Conservation (phyloP, 2,329 filamentous ascomycete species). For the Hymenoscyphus fructigenus region DNA sequence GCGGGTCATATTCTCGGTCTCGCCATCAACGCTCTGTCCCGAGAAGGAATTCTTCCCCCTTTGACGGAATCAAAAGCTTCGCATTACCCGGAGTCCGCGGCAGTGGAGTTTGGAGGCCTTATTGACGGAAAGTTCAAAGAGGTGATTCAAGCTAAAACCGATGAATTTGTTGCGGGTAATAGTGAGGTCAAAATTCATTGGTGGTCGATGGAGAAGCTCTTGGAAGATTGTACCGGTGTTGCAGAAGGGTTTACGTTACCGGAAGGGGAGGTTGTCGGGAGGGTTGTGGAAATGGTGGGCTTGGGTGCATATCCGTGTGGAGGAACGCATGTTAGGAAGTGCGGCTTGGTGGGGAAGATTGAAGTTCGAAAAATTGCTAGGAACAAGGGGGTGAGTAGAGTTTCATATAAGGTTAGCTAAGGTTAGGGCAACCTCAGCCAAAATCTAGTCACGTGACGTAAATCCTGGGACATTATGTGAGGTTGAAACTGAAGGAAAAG, state of each 20-base stretch:
- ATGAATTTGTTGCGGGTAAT: conserved; percentile 55
- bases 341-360: conserved; percentile 50
- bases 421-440: no score
- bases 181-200: conserved; percentile 64
- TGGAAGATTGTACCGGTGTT: conserved; percentile 48
- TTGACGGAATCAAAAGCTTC: conserved; percentile 70
- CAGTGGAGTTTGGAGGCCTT: conserved; percentile 65
- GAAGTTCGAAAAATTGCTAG: conserved; percentile 66
- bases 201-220: conserved; percentile 55
- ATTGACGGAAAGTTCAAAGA: conserved; percentile 65
- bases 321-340: conserved; percentile 68
- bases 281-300: conserved; percentile 68
- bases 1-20: conserved; percentile 71
- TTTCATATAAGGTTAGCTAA: conserved; percentile 35
- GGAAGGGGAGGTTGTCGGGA: conserved; percentile 50
- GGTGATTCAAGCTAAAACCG: conserved; percentile 58
- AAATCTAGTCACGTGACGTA: no score
- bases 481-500: no score
- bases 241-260: conserved; percentile 49
- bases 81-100: conserved; percentile 67
- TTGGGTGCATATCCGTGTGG: conserved; percentile 72
- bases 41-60: conserved; percentile 46
- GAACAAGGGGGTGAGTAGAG: conserved; percentile 61
- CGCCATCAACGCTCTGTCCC: conserved; percentile 57
- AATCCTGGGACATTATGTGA: no score